Evolutionary conservation across 345 rosid species (phyloP).

Genomic region (Nephelium lappaceum): DNA sequence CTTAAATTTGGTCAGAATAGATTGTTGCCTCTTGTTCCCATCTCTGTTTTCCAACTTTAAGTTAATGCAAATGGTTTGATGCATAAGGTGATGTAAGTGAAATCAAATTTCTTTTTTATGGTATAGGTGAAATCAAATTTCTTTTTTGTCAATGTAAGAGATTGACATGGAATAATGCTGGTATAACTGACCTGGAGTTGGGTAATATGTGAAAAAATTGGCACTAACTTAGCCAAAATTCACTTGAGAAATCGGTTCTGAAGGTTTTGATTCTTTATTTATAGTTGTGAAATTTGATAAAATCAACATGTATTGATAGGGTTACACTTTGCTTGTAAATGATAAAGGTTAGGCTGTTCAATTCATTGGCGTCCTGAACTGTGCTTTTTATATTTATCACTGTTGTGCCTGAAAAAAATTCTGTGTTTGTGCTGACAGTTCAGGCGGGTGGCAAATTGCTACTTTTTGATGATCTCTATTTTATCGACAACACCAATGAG

Average conservation of each 20-base stretch:
- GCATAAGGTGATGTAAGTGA: too few relatives aligned
- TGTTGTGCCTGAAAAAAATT: constrained; percentile 35
- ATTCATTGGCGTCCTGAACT: background rate
- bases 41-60: background rate
- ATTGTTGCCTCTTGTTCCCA: background rate
- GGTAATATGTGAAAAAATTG: background rate
- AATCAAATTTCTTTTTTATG: too few relatives aligned
- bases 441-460: constrained; percentile 97
- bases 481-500: constrained; percentile 96
- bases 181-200: background rate
- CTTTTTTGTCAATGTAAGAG: too few relatives aligned
- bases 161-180: background rate
- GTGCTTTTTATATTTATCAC: background rate
- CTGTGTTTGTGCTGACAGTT: constrained; percentile 71
- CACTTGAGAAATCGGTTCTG: background rate
- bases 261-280: background rate
- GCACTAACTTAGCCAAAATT: background rate
- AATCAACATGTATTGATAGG: background rate
- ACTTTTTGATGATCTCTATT: constrained; percentile 93
- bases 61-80: background rate
- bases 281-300: background rate
- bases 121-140: too few relatives aligned
- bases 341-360: background rate
- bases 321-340: background rate
- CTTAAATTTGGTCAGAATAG: too few relatives aligned